A percentile compares a stretch with the other conserved stretches of the same genome.
Evolutionary conservation across 352 stramenopile genomes (phyloP).

Genomic region (Pythium volutum): DNA sequence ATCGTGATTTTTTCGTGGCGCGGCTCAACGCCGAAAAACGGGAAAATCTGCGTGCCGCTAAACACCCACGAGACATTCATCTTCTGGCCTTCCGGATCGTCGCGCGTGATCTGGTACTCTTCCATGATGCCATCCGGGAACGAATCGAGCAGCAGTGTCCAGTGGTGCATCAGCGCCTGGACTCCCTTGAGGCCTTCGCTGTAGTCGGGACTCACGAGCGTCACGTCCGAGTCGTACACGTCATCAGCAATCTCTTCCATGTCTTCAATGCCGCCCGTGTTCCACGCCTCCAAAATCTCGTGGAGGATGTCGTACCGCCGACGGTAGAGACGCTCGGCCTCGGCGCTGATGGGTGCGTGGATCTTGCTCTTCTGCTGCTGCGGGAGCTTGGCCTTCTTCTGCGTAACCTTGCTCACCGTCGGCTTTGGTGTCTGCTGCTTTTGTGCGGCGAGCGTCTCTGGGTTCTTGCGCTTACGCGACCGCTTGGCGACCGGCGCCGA

Average conservation of each 20-base stretch:
- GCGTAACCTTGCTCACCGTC: conserved; percentile 16
- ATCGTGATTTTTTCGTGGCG: conserved; percentile 80
- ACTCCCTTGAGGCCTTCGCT: conserved; percentile 59
- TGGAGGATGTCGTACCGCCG: conserved; percentile 72
- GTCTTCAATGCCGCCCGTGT: conserved; percentile 78
- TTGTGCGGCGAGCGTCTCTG: conserved; percentile 27
- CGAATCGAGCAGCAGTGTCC: conserved; percentile 59
- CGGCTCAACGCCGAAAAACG: conserved; percentile 66
- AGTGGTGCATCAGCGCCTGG: conserved; percentile 70
- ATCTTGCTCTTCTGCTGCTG: conserved; percentile 19
- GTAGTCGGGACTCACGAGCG: conserved; percentile 63
- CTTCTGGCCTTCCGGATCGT: conserved; percentile 52
- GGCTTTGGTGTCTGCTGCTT: conserved; percentile 7
- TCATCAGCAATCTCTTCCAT: conserved; percentile 77
- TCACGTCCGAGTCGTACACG: conserved; percentile 73
- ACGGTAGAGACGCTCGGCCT: conserved; percentile 55
- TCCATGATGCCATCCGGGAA: conserved; percentile 85
- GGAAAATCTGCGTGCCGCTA: conserved; percentile 74
- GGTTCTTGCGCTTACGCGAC: conserved; percentile 63
- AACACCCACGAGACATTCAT: conserved; percentile 77
- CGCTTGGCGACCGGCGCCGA: conserved; percentile 13
- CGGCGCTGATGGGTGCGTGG: conserved; percentile 28
- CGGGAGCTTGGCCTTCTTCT: conserved; percentile 25
- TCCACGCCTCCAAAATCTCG: conserved; percentile 75
- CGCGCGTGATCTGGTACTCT: conserved; percentile 71